Evolutionary conservation across 768 basidiomycete species (phyloP), one percentile per base, ranked within the genome.

Genomic region (Psilocybe cyanescens): DNA sequence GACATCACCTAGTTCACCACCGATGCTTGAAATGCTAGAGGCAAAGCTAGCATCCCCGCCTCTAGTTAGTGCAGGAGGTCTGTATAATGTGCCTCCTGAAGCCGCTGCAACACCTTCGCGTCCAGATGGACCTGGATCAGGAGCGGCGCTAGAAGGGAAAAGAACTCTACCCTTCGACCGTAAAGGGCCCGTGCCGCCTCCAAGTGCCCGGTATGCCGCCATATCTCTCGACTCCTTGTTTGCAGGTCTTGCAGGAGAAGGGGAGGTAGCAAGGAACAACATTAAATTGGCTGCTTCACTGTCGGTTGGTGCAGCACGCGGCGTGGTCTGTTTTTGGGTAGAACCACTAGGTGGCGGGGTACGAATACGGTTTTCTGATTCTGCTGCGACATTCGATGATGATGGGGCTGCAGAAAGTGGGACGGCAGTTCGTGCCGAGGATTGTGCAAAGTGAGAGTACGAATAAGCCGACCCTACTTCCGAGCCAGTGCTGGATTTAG

Each of bases 231-330:
- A 68, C 45, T 86, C 84, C 37, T 82, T 84, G 46, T 80, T 81
- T 14, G 80, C 58, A 19, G 83, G 82, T 44, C 91, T 86, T 17
- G 81, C 90, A 8, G 92, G 92, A 0, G 91, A 93, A 0, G 92
- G 92, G 1, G 91, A 93, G 5, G 92, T 93, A 45, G 93, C 92
- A 54, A 95, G 83, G 75, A 85, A 91, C 19, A 94, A 77, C 86
- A 95, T 90, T 47, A 94, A 75, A 69, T 92, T 91, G n/a, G 93
- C 92, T 0, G 92, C 93, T 68, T 94, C 93, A 62, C 86, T 88
- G 71, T 92, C 91, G 33, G 87, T 86, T n/a, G 85, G 83, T 5
- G 77, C 85, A 62, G 80, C 81, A 59, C 69, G 83, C 70, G 79
- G 84, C 46, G 77, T 85, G 44, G 71, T 76, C 48, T 65, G 70